Base-by-base conservation (phyloP, 23 red algal species). In the Gracilariopsis chorda region DNA sequence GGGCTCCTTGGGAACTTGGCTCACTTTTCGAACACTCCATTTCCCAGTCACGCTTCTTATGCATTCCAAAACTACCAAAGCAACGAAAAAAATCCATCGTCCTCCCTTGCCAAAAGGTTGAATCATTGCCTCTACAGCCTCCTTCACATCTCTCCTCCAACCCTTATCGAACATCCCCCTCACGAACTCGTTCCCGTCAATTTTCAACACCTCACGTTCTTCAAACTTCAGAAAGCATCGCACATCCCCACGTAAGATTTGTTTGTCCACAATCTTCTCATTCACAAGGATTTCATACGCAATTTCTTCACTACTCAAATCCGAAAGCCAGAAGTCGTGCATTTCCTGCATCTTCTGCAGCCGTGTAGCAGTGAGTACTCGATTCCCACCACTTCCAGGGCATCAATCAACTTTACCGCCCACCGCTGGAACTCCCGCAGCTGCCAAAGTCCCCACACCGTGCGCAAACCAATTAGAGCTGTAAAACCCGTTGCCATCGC, bases 151-250 rank as follows among this genome's bases (percentile, higher is more conserved):
- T n/a, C n/a, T n/a, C n/a, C n/a, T n/a, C n/a, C n/a, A n/a, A n/a
- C n/a, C n/a, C n/a, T n/a, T n/a, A n/a, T n/a, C n/a, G n/a, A n/a
- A n/a, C n/a, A n/a, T n/a, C n/a, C n/a, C n/a, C n/a, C n/a, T n/a
- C n/a, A n/a, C n/a, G n/a, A n/a, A n/a, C n/a, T n/a, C n/a, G n/a
- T n/a, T n/a, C n/a, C n/a, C n/a, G n/a, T n/a, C n/a, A n/a, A n/a
- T n/a, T n/a, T n/a, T n/a, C n/a, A 67, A 21, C 24, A 52, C 12
- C 24, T 51, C 42, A 4, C 44, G 32, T 10, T n/a, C 17, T 1
- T n/a, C 43, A 78, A 52, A 78, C 72, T 78, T 78, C 5, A 78
- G 12, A 24, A 48, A 78, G 43, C 72, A 78, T 4, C 48, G 72
- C 6, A 78, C 72, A 78, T 51, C 42, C 28, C 72, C 39, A 40